phyloP scores from a whole-genome alignment of 1,284 basidiomycete species.

The Acaromyces ingoldii region DNA sequence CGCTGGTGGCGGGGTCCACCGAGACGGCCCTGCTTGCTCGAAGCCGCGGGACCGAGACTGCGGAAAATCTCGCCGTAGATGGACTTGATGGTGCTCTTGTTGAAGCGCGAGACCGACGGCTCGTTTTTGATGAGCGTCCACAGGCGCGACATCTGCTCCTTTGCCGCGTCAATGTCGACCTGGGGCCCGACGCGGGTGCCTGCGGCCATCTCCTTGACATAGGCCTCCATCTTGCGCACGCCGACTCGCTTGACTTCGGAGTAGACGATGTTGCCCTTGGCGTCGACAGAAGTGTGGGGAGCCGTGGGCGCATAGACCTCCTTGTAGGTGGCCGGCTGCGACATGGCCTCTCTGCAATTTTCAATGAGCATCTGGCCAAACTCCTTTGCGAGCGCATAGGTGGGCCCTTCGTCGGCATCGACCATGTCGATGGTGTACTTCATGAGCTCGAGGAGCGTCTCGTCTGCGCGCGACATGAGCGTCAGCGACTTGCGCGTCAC shows the following conservation, averaged over 20 bases:
- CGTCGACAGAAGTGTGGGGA: constrained; percentile 85
- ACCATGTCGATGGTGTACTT: constrained; percentile 85
- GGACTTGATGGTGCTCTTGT: constrained; percentile 94
- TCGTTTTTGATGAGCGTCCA: constrained; percentile 97
- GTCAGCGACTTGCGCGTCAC: constrained; percentile 71
- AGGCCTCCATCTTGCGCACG: constrained; percentile 94
- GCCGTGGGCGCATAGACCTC: constrained; percentile 71
- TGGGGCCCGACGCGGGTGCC: constrained; percentile 63
- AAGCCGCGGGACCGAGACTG: constrained; percentile 59
- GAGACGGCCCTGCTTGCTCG: constrained; percentile 14
- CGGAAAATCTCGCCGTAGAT: constrained; percentile 90
- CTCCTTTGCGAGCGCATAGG: constrained; percentile 87
- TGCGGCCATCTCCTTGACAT: constrained; percentile 97
- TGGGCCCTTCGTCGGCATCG: constrained; percentile 72
- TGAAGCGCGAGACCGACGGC: constrained; percentile 90
- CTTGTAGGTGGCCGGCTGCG: constrained; percentile 81
- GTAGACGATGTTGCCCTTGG: constrained; percentile 90
- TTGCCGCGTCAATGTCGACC: constrained; percentile 74
- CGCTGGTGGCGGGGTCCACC: constrained; percentile 55
- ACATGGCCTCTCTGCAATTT: constrained; percentile 80
- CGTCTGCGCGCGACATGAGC: constrained; percentile 94
- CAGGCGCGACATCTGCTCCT: constrained; percentile 88
- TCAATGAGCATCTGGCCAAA: constrained; percentile 94
- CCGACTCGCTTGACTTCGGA: constrained; percentile 89
- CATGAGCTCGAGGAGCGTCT: constrained; percentile 68